A percentile compares a stretch with the other conserved stretches of the same genome.
Conservation (phyloP, 208 protist genomes). For the Acanthamoeba royreba region DNA sequence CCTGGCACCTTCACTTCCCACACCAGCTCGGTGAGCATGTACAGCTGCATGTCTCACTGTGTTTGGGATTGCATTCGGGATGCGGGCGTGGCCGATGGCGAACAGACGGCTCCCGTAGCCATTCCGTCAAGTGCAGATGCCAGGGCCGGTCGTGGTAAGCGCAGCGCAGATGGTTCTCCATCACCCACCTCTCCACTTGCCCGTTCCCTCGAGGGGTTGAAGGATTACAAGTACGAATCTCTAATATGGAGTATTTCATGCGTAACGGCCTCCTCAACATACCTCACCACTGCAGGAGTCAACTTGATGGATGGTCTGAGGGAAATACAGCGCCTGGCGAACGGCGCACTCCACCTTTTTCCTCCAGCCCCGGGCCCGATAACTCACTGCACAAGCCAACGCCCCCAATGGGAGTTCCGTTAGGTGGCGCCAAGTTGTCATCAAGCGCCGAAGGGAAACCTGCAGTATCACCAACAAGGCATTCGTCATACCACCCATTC, state of each 20-base stretch:
- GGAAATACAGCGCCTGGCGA: background rate
- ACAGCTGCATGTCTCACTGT: too few species aligned
- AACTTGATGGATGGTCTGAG: background rate
- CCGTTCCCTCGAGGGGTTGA: background rate
- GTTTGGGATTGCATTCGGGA: too few species aligned
- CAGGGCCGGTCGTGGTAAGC: background rate
- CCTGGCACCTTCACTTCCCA: too few species aligned
- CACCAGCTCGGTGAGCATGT: too few species aligned
- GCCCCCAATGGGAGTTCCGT: background rate
- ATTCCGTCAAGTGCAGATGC: background rate
- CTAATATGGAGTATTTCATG: too few species aligned
- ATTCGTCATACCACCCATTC: background rate
- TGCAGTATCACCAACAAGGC: background rate
- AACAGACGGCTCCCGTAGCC: background rate
- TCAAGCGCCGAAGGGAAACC: background rate
- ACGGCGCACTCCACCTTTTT: background rate
- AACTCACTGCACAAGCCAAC: background rate
- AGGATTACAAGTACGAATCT: constrained; percentile 31
- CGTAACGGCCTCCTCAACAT: background rate
- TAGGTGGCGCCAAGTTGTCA: background rate
- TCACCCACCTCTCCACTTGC: background rate
- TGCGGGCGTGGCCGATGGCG: too few species aligned
- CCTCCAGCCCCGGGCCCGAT: background rate
- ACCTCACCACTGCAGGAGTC: background rate
- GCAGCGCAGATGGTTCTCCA: background rate